Evolutionary conservation across 2,329 filamentous ascomycete genomes (phyloP), one percentile per base, ranked within the genome.

Genomic region (Xylaria sp.): DNA sequence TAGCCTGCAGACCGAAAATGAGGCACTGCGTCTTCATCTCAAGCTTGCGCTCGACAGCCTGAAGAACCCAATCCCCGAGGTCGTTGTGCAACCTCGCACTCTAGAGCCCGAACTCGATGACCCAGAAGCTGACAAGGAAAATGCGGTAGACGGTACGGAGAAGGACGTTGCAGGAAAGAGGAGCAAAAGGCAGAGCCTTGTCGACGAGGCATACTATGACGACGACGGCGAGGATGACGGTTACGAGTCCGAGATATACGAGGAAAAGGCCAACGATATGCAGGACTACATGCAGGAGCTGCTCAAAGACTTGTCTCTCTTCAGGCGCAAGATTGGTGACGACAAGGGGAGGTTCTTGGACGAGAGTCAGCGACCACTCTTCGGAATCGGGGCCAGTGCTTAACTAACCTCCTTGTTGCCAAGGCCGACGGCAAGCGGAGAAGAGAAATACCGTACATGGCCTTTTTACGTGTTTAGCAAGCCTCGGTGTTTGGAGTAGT

Each of bases 201-300:
- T 84, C n/a, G 82, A 84, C 59, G 86, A 88, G 56, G 86, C 88
- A 30, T 90, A 90, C 61, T 87, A 91, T 56, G 88, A 88, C 50
- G 85, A 86, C 30, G 85, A 86, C 67, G 82, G 82, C 59, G 81
- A 82, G 67, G 82, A 82, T 57, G 81, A 82, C 47, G 84, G 81
- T 64, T 82, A 83, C 42, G 70, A 74, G 61, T 74, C 74, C 57
- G 81, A 80, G 45, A 82, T 84, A 69, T 83, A 85, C 69, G 85
- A 87, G 62, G 81, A 87, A 58, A 84, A 83, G 53, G 85, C 85
- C 17, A 84, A 86, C 48, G 86, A 94, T 70, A 87, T 94, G 82
- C 93, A 98, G 77, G 89, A 90, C n/a, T 89, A 93, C 76, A 95
- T 97, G 85, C 89, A 94, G 73, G 90, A 91, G 42, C 86, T 98